Conservation (phyloP, 2,329 filamentous ascomycete species). For the Thermoascus crustaceus region DNA sequence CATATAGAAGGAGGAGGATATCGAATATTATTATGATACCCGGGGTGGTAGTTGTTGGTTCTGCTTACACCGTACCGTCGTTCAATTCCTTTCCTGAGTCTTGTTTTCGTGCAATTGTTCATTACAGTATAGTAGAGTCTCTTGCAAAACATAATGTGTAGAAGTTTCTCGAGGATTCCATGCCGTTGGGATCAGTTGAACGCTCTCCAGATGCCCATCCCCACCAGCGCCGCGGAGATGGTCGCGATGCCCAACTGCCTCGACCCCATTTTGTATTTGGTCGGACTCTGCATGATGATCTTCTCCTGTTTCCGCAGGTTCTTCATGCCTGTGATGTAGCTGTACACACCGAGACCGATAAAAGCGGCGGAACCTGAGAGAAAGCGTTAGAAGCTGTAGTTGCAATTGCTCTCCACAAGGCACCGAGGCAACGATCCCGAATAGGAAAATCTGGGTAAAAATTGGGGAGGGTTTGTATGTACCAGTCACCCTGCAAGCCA, state of each 20-base stretch:
- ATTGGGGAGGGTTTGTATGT: conserved; percentile 17
- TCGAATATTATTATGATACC: conserved; percentile 32
- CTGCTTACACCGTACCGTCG: conserved; percentile 7
- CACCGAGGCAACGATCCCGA: not conserved
- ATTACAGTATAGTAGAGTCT: conserved; percentile 1
- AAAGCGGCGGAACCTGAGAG: conserved; percentile 63
- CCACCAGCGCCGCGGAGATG: conserved; percentile 60
- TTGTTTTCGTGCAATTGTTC: conserved; percentile 4
- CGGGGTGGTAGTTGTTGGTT: conserved; percentile 24
- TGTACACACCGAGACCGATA: conserved; percentile 66
- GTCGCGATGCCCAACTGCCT: conserved; percentile 58
- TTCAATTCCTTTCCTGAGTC: too few species aligned
- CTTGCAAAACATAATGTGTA: conserved; percentile 2
- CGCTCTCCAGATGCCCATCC: conserved; percentile 62
- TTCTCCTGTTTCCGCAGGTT: conserved; percentile 59
- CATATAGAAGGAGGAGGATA: too few species aligned
- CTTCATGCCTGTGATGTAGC: conserved; percentile 64
- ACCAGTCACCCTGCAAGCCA: conserved; percentile 65
- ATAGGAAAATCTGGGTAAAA: conserved; percentile 10
- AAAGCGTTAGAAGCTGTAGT: not conserved
- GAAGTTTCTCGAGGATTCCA: not conserved
- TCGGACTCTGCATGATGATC: conserved; percentile 58
- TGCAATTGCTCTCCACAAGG: not conserved
- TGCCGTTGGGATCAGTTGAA: conserved; percentile 43
- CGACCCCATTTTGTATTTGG: conserved; percentile 64